These are phyloP conservation scores for Penicillium digitatum DNA, from an alignment of 2,329 filamentous ascomycete genomes.

Conservation along the genomic window DNA sequence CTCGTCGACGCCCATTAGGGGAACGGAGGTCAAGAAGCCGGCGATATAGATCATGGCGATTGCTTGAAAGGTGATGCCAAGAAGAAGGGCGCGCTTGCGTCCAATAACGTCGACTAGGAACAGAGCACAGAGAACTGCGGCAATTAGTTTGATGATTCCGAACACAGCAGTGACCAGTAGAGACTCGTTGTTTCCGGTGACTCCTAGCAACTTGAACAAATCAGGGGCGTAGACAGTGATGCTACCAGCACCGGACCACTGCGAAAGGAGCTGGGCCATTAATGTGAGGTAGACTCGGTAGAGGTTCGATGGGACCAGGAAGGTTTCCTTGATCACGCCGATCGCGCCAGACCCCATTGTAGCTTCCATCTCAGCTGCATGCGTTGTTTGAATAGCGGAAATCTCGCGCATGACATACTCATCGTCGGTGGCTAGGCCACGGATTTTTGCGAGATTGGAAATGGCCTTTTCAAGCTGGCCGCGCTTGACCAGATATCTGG, in stretches of 20 bases:
- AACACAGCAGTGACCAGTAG: slow-evolving; percentile 73
- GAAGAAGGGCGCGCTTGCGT: slow-evolving; percentile 62
- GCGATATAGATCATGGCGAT: slow-evolving; percentile 62
- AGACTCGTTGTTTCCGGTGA: slow-evolving; percentile 63
- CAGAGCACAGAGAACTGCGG: slow-evolving; percentile 65
- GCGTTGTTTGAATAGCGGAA: slow-evolving; percentile 59
- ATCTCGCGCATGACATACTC: slow-evolving; percentile 62
- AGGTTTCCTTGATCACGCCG: slow-evolving; percentile 65
- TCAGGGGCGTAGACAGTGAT: slow-evolving; percentile 75
- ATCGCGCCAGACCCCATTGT: slow-evolving; percentile 62
- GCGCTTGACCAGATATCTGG: slow-evolving; percentile 65
- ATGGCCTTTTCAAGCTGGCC: slow-evolving; percentile 52
- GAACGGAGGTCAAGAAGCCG: slow-evolving; percentile 59
- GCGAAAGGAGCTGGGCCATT: slow-evolving; percentile 66
- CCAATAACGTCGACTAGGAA: slow-evolving; percentile 78
- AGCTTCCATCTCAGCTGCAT: slow-evolving; percentile 68
- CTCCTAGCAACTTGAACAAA: slow-evolving; percentile 68
- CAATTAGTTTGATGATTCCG: slow-evolving; percentile 67
- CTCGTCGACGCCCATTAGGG: slow-evolving; percentile 50
- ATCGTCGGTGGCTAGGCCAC: slow-evolving; percentile 57
- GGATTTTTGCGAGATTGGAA: slow-evolving; percentile 50
- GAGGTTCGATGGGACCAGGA: slow-evolving; percentile 63
- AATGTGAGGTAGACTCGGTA: slow-evolving; percentile 67
- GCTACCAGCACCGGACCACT: slow-evolving; percentile 69
- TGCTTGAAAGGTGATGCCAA: slow-evolving; percentile 59